A percentile compares a stretch with the other conserved stretches of the same genome.
These are phyloP conservation scores for Globisporangium mamillatum DNA, from an alignment of 352 stramenopile species.

Conservation along the genomic window DNA sequence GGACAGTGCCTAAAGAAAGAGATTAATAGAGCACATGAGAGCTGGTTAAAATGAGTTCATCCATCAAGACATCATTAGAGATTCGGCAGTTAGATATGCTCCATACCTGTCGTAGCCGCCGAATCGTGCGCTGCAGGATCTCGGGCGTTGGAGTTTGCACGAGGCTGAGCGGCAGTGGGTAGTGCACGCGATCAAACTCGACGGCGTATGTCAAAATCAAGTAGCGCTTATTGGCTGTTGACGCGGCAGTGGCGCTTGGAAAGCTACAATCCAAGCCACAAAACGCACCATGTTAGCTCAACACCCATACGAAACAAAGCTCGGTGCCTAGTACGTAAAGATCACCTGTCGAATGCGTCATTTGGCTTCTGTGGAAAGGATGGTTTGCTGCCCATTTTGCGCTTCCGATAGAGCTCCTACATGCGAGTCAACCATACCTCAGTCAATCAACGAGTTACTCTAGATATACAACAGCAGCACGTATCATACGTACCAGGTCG, in stretches of 20 bases:
- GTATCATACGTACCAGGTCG: conserved; percentile 52
- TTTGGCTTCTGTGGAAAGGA: background rate
- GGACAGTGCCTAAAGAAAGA: conserved; percentile 10
- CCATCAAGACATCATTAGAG: background rate
- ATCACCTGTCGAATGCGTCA: conserved; percentile 18
- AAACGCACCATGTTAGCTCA: no score
- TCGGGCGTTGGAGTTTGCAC: conserved; percentile 64
- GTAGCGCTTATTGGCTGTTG: conserved; percentile 71
- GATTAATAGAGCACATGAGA: background rate
- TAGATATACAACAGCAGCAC: background rate
- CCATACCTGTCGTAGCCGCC: conserved; percentile 48
- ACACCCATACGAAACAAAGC: no score
- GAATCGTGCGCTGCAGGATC: conserved; percentile 80
- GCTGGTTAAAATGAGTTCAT: background rate
- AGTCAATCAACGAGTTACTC: background rate
- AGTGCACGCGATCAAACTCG: conserved; percentile 94
- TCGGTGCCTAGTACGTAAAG: background rate
- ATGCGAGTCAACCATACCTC: background rate
- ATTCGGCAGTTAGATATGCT: background rate
- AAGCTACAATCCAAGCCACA: conserved; percentile 1
- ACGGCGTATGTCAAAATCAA: conserved; percentile 93
- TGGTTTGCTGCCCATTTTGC: conserved; percentile 54
- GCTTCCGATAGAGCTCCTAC: conserved; percentile 72
- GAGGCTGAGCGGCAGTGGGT: conserved; percentile 83
- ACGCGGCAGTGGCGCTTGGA: background rate